Conservation (phyloP, 345 rosid genomes). For the Schrenkiella parvula region DNA sequence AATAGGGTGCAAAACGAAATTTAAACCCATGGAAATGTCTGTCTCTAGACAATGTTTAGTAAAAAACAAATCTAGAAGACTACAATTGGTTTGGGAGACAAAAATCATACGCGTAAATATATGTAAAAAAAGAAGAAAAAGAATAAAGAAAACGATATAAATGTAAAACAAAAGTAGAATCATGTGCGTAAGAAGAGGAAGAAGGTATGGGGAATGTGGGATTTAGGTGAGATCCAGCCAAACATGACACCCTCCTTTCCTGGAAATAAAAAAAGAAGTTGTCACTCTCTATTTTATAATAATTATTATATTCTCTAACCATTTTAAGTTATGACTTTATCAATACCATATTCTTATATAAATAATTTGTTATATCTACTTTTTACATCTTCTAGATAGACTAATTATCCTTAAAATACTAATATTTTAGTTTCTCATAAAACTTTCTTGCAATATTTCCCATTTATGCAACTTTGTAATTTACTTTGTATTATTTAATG, state of each 20-base stretch:
- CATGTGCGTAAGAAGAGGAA: conserved; percentile 36
- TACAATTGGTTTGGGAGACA: conserved; percentile 1
- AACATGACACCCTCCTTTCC: conserved; percentile 31
- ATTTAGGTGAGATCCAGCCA: conserved; percentile 40
- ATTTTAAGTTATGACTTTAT: neutral
- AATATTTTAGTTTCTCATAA: no score
- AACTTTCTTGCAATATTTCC: no score
- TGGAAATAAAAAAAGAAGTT: conserved; percentile 1
- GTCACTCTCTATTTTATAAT: conserved; percentile 1
- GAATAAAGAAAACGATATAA: neutral
- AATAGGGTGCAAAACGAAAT: conserved; percentile 15
- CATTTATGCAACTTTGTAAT: no score
- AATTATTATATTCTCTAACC: neutral
- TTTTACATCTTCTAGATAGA: conserved; percentile 20
- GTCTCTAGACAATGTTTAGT: conserved; percentile 13
- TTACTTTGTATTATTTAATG: no score
- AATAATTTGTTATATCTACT: no score
- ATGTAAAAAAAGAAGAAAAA: neutral
- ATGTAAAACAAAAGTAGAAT: conserved; percentile 13
- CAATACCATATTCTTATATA: no score
- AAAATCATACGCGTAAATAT: neutral
- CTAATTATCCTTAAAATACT: no score
- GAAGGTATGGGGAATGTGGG: conserved; percentile 37
- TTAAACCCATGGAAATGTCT: neutral
- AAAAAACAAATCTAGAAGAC: neutral